A percentile compares a stretch with the other conserved stretches of the same genome.
Evolutionary conservation across 805 yeast genomes (phyloP).

Genomic region (Starmerella apis): DNA sequence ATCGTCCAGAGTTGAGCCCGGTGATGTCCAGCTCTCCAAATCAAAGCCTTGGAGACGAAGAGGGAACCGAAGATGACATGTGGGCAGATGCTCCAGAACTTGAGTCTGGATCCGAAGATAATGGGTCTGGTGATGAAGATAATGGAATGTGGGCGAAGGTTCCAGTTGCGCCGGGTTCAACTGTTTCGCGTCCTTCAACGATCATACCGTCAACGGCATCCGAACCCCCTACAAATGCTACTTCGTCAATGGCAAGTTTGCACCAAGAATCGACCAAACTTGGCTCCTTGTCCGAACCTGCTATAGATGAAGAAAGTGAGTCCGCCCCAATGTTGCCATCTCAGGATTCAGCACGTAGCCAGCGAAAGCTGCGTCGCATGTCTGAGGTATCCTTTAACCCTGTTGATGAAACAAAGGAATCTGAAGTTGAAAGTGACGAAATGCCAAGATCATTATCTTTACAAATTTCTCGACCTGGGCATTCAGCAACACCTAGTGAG

Average conservation of each 20-base stretch:
- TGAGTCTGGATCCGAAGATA: constrained; percentile 26
- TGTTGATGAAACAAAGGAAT: constrained; percentile 1
- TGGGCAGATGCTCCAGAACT: constrained; percentile 65
- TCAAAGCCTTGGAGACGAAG: neutral
- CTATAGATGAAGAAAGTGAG: neutral
- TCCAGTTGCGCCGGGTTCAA: too few species aligned
- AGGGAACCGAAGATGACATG: constrained; percentile 6
- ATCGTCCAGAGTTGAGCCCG: constrained; percentile 27
- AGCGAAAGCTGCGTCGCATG: neutral
- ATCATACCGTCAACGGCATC: too few species aligned
- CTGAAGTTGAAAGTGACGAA: neutral
- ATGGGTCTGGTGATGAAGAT: constrained; percentile 37
- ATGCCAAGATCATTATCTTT: neutral
- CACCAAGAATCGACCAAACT: neutral
- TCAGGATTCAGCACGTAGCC: neutral
- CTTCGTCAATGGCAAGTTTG: too few species aligned
- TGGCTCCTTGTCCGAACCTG: neutral
- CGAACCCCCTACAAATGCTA: too few species aligned
- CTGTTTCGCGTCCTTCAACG: too few species aligned
- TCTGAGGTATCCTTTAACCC: constrained; percentile 1
- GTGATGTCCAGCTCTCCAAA: constrained; percentile 11
- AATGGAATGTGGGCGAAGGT: constrained; percentile 53
- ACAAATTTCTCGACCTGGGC: neutral
- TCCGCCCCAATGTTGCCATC: constrained; percentile 1
- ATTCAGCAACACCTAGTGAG: constrained; percentile 10